Base-by-base conservation (phyloP, 192 early-diverging fungal genomes). In the Coemansia nantahalensis region DNA sequence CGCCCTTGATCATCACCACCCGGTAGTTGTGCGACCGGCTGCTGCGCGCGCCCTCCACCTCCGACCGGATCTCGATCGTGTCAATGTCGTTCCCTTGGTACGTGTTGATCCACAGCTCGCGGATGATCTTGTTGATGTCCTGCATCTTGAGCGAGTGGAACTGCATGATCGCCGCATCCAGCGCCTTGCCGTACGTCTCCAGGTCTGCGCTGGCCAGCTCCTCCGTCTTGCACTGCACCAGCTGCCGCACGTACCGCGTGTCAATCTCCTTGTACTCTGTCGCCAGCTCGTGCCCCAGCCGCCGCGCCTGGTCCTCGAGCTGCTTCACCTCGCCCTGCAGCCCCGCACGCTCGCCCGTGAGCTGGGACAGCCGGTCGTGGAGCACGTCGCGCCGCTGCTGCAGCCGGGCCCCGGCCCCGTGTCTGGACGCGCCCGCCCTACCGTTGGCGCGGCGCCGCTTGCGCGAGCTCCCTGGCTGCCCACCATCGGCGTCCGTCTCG, bases 11-110 rank as follows among this genome's bases (percentile, higher is more conserved):
- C 95, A 97, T 99, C 4, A 97, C 91, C 8, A 98, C 90, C 2
- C 91, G 71, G 71, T 96, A 96, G 65, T 93, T 93, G 67, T 93
- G 94, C 15, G 85, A 80, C 36, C 86, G 78, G 50, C 86, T 90
- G 39, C 79, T 80, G 33, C 79, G 76, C 19, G 74, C 60, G 2
- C 80, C 78, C 41, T 96, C 91, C 28, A 83, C 73, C 51, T 99
- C 93, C 3, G 92, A 88, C 5, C 91, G 86, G 39, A 97, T 97
- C 68, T 94, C 95, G 17, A 99, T 95, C 13, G 84, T 86, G 62
- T 99, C 95, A 51, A 99, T 97, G 60, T 99, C 97, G 45, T 79
- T 85, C 17, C 97, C 97, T 52, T 84, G 86, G 77, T 99, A 99
- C 0, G 95, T 97, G 48, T 92, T 92, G 13, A 84, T 80, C 97